Conservation (phyloP, 73 alveolate species). For the Paramecium primaurelia region DNA sequence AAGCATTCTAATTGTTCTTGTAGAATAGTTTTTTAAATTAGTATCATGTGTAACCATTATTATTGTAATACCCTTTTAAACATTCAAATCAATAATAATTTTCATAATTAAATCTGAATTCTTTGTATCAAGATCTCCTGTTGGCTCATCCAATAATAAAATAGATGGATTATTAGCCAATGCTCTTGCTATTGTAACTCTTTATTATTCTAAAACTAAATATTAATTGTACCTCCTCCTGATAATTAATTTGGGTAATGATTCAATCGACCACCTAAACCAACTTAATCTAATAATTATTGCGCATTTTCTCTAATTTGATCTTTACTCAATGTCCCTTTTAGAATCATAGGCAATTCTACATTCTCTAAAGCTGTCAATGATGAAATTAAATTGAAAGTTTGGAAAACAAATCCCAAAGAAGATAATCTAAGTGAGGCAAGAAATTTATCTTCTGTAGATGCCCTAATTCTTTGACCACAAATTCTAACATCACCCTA, state of each 20-base stretch:
- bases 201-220: constrained; percentile 81
- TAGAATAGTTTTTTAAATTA: constrained; percentile 86
- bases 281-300: constrained; percentile 83
- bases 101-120: constrained; percentile 94
- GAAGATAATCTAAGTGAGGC: constrained; percentile 89
- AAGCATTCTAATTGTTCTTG: constrained; percentile 88
- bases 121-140: constrained; percentile 97
- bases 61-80: constrained; percentile 82
- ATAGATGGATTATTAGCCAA: constrained; percentile 92
- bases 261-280: constrained; percentile 78
- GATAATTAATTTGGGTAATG: constrained; percentile 95
- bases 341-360: constrained; percentile 95
- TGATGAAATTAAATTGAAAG: constrained; percentile 91
- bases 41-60: constrained; percentile 99
- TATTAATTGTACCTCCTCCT: constrained; percentile 79
- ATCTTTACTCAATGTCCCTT: constrained; percentile 79
- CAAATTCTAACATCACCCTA: constrained; percentile 91
- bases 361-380: constrained; percentile 96
- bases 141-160: constrained; percentile 95
- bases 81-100: constrained; percentile 82
- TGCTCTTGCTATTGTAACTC: constrained; percentile 98
- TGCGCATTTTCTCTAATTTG: constrained; percentile 79
- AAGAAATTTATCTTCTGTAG: constrained; percentile 87
- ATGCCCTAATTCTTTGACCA: constrained; percentile 82
- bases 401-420: constrained; percentile 94